These are phyloP conservation scores for Solanum piurae DNA, from an alignment of 257 asterid species.

Conservation along the genomic window DNA sequence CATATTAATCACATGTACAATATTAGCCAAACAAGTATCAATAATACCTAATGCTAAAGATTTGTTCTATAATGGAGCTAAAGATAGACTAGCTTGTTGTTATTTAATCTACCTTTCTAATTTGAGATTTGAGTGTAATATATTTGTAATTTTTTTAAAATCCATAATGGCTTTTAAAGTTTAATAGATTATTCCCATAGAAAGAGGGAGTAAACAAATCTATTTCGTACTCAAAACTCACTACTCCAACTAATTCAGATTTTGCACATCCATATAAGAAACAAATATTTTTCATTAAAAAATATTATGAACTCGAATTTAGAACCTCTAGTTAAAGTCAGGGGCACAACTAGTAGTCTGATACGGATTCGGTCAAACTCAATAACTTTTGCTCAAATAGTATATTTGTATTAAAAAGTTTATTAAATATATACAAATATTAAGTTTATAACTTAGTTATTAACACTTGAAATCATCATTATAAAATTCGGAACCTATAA, in stretches of 20 bases:
- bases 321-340: not conserved
- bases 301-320: too few species aligned
- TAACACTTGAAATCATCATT: too few species aligned
- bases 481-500: too few species aligned
- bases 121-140: not conserved
- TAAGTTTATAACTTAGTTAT: too few species aligned
- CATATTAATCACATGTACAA: not conserved
- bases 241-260: not conserved
- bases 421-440: too few species aligned
- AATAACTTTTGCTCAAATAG: too few species aligned
- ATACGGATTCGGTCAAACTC: too few species aligned
- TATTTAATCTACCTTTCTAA: not conserved
- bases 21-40: not conserved
- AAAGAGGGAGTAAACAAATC: not conserved
- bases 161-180: not conserved
- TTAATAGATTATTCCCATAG: not conserved
- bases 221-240: too few species aligned
- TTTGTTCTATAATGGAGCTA: not conserved
- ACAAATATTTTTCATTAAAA: too few species aligned
- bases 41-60: not conserved
- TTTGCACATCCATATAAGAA: not conserved
- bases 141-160: not conserved
- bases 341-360: too few species aligned
- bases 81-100: not conserved
- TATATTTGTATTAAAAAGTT: too few species aligned